phyloP scores from a whole-genome alignment of 176 grass and related monocot species.

The Zizania latifolia region DNA sequence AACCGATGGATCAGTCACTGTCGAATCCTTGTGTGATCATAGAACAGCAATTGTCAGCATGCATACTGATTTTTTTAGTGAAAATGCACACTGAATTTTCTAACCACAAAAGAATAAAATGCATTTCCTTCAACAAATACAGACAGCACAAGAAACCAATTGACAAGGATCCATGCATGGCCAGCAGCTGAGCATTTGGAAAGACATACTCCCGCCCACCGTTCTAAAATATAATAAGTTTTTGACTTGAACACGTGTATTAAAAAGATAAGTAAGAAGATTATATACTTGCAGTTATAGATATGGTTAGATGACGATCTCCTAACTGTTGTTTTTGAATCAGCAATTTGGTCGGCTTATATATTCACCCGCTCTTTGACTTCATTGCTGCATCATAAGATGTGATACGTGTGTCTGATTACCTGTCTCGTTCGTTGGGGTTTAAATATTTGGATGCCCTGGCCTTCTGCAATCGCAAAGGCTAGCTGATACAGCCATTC shows the following conservation, averaged over 20 bases:
- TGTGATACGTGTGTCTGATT: constrained; percentile 21
- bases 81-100: not conserved
- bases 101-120: not conserved
- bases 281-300: too few species aligned
- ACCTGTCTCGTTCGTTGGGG: not conserved
- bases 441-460: constrained; percentile 15
- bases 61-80: too few species aligned
- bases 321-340: constrained; percentile 27
- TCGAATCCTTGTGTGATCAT: not conserved
- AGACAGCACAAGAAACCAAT: constrained; percentile 28
- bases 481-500: constrained; percentile 26
- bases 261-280: too few species aligned
- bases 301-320: constrained; percentile 1
- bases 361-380: not conserved
- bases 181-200: not conserved
- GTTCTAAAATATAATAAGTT: too few species aligned
- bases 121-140: constrained; percentile 6
- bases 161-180: constrained; percentile 19
- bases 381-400: constrained; percentile 22
- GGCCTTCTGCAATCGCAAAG: constrained; percentile 38
- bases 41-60: not conserved
- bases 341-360: not conserved
- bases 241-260: too few species aligned
- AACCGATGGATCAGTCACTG: not conserved
- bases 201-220: too few species aligned